These are phyloP conservation scores for Diaporthe velutina DNA, from an alignment of 2,329 filamentous ascomycete genomes.

Conservation along the genomic window DNA sequence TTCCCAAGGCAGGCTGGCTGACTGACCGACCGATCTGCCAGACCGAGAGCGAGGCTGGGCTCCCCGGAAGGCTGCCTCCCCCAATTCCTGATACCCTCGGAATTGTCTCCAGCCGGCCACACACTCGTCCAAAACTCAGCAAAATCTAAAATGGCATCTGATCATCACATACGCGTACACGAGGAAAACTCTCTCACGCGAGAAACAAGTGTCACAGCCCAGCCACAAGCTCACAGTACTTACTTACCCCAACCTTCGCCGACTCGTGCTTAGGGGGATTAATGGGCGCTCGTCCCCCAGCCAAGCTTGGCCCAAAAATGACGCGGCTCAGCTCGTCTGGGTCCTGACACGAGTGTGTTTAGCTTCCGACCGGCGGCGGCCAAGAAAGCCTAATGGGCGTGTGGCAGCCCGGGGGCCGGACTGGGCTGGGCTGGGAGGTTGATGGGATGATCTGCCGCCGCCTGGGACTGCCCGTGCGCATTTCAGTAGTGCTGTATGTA, in stretches of 20 bases:
- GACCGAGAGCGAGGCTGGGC: slow-evolving; percentile 9
- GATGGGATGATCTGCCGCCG: slow-evolving; percentile 23
- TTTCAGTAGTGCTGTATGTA: background rate
- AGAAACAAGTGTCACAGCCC: background rate
- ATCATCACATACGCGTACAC: background rate
- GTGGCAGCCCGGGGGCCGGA: background rate
- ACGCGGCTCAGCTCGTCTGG: slow-evolving; percentile 1
- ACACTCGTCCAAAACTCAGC: background rate
- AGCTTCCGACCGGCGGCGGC: slow-evolving; percentile 16
- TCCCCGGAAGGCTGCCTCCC: background rate
- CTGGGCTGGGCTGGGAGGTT: background rate
- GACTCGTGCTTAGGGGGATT: background rate
- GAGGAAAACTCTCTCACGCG: background rate
- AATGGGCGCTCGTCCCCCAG: background rate
- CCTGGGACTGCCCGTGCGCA: background rate
- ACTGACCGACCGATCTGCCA: background rate
- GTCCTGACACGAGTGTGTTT: background rate
- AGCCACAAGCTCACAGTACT: background rate
- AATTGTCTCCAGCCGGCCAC: background rate
- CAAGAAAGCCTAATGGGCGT: slow-evolving; percentile 6
- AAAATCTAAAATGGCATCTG: too few relatives aligned
- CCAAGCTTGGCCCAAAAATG: slow-evolving; percentile 13
- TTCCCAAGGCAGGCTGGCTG: background rate
- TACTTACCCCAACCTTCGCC: background rate
- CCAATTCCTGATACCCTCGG: background rate